Evolutionary conservation across 805 yeast genomes (phyloP).

Genomic region (Lipomyces sp.): DNA sequence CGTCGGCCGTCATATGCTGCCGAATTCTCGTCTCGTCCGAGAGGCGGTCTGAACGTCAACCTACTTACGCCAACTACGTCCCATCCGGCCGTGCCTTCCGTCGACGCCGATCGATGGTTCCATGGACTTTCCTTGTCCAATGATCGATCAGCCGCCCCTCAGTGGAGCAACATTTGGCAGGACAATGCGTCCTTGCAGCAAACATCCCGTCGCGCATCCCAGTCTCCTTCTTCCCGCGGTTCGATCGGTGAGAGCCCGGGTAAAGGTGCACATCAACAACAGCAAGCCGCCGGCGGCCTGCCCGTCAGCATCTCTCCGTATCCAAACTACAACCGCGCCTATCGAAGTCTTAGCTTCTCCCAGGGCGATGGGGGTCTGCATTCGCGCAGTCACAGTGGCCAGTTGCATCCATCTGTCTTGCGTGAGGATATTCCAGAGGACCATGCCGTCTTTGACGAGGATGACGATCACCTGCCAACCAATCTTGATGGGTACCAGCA

Average conservation of each 20-base stretch:
- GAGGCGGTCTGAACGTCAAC: slow-evolving; percentile 28
- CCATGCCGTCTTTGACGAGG: slow-evolving; percentile 27
- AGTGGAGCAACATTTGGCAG: slow-evolving; percentile 8
- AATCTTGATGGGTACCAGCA: neutral
- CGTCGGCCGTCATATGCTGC: slow-evolving; percentile 73
- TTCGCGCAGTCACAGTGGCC: slow-evolving; percentile 5
- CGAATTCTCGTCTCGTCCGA: slow-evolving; percentile 53
- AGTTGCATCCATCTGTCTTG: neutral
- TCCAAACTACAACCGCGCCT: neutral
- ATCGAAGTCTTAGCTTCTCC: slow-evolving; percentile 12
- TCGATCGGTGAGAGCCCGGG: neutral
- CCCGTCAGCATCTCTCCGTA: neutral
- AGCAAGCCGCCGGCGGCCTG: neutral
- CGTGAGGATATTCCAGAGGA: slow-evolving; percentile 22
- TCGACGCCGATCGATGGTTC: slow-evolving; percentile 32
- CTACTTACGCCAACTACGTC: slow-evolving; percentile 29
- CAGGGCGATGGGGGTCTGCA: slow-evolving; percentile 5
- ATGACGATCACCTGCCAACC: slow-evolving; percentile 13
- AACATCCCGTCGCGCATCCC: neutral
- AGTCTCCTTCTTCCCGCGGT: slow-evolving; percentile 8
- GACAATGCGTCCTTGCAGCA: slow-evolving; percentile 1
- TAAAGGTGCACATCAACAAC: slow-evolving; percentile 1
- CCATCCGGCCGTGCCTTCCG: slow-evolving; percentile 27
- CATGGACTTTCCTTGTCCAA: slow-evolving; percentile 3
- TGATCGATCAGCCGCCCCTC: slow-evolving; percentile 4